Percentiles rank a stretch among this genome's conserved stretches.
Evolutionary conservation across 2,329 filamentous ascomycete genomes (phyloP).

Genomic region (Emergomyces orientalis): DNA sequence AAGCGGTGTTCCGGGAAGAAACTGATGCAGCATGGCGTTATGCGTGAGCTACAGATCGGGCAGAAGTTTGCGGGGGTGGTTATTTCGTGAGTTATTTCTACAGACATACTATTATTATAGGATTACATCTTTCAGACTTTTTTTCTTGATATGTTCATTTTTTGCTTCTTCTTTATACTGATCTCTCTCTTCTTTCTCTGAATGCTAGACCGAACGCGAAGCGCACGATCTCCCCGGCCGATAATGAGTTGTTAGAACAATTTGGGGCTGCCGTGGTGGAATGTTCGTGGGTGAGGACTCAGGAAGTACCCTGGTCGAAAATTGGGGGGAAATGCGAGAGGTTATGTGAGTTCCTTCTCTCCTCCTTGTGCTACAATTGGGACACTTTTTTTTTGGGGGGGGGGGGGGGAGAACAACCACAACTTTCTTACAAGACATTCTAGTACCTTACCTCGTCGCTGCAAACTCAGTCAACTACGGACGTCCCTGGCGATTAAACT

Average conservation of each 20-base stretch:
- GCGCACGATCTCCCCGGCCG: slow-evolving; percentile 70
- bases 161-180: not conserved
- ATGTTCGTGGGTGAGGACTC: slow-evolving; percentile 88
- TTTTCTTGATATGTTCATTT: not conserved
- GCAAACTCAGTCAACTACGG: slow-evolving; percentile 98
- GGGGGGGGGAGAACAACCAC: not conserved
- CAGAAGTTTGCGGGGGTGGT: slow-evolving; percentile 89
- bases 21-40: slow-evolving; percentile 81
- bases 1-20: slow-evolving; percentile 95
- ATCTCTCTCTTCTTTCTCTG: slow-evolving; percentile 8
- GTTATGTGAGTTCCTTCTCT: slow-evolving; percentile 39
- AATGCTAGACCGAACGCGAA: slow-evolving; percentile 68
- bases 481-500: slow-evolving; percentile 89
- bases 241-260: slow-evolving; percentile 70
- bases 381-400: not conserved
- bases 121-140: not conserved
- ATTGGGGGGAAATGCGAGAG: slow-evolving; percentile 92
- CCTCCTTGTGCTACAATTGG: not conserved
- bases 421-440: not conserved
- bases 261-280: slow-evolving; percentile 93
- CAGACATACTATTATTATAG: not conserved
- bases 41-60: slow-evolving; percentile 85
- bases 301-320: slow-evolving; percentile 80
- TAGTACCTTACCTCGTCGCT: slow-evolving; percentile 84
- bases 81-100: slow-evolving; percentile 53